These are phyloP conservation scores for Verticillium dahliae DNA, from an alignment of 2,329 filamentous ascomycete genomes.

Conservation along the genomic window DNA sequence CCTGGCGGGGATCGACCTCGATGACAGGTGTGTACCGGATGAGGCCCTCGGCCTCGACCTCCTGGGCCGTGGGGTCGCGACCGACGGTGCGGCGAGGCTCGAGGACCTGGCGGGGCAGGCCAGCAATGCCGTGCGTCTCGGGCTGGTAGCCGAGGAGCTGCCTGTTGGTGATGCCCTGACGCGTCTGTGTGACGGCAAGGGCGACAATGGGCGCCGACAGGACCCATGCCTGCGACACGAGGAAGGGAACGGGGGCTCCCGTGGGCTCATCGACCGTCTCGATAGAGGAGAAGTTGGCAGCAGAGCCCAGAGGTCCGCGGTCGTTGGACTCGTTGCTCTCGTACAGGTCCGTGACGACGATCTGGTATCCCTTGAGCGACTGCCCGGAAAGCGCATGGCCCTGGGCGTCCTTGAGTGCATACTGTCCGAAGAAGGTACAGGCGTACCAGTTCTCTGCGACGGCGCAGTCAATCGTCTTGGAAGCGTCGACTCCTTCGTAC, in stretches of 20 bases:
- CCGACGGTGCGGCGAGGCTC: constrained; percentile 83
- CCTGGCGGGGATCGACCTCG: constrained; percentile 75
- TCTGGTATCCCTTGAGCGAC: constrained; percentile 73
- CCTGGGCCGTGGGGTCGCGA: constrained; percentile 71
- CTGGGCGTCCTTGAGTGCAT: constrained; percentile 46
- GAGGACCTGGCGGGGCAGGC: constrained; percentile 70
- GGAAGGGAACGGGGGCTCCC: constrained; percentile 59
- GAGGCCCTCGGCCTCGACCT: constrained; percentile 74
- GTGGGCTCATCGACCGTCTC: constrained; percentile 53
- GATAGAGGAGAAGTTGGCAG: constrained; percentile 71
- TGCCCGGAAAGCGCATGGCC: constrained; percentile 25
- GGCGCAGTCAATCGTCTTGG: constrained; percentile 66
- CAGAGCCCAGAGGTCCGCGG: constrained; percentile 67
- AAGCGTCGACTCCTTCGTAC: constrained; percentile 67
- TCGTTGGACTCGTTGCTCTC: constrained; percentile 81
- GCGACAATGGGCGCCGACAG: constrained; percentile 72
- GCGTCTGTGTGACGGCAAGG: constrained; percentile 79
- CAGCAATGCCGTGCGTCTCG: constrained; percentile 65
- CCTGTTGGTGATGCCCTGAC: constrained; percentile 83
- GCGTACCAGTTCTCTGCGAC: constrained; percentile 94
- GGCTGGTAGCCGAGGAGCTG: constrained; percentile 76
- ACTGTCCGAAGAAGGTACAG: constrained; percentile 69
- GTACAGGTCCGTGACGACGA: constrained; percentile 82
- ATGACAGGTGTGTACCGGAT: constrained; percentile 68
- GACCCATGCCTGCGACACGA: constrained; percentile 74